A percentile compares a stretch with the other conserved stretches of the same genome.
These are phyloP conservation scores for Colletotrichum agaves DNA, from an alignment of 2,329 filamentous ascomycete genomes.

Conservation along the genomic window DNA sequence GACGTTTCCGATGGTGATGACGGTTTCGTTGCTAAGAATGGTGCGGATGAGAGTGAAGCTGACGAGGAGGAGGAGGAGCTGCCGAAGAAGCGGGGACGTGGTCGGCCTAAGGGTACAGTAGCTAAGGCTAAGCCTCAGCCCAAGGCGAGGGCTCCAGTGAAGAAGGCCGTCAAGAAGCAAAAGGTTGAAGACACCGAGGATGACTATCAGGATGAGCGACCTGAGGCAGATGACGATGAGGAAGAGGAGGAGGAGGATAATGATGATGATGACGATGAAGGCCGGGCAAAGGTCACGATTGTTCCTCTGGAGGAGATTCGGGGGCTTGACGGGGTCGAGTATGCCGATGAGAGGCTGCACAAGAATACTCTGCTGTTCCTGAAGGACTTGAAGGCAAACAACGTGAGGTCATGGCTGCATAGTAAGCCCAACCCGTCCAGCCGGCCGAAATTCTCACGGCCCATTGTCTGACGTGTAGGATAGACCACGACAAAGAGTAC, in stretches of 20 bases:
- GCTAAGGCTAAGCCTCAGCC: conserved; percentile 35
- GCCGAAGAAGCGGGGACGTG: conserved; percentile 29
- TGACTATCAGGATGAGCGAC: conserved; percentile 36
- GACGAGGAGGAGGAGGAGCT: conserved; percentile 34
- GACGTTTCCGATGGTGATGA: background rate
- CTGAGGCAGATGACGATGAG: conserved; percentile 39
- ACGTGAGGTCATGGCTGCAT: conserved; percentile 69
- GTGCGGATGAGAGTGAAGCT: conserved; percentile 36
- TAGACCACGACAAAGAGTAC: conserved; percentile 84
- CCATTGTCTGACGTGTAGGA: conserved; percentile 2
- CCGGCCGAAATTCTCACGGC: conserved; percentile 11
- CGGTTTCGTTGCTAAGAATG: conserved; percentile 14
- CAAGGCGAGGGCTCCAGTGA: conserved; percentile 35
- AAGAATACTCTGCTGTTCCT: conserved; percentile 69
- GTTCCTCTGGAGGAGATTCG: conserved; percentile 54
- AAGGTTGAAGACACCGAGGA: conserved; percentile 40
- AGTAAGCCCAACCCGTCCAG: conserved; percentile 48
- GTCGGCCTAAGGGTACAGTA: conserved; percentile 26
- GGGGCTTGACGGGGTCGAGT: conserved; percentile 55
- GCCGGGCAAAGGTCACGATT: conserved; percentile 51
- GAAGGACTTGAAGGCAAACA: conserved; percentile 68
- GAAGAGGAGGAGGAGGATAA: conserved; percentile 38
- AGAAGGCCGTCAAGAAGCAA: conserved; percentile 40
- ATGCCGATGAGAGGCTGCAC: conserved; percentile 64
- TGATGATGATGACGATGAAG: conserved; percentile 49